A percentile compares a stretch with the other conserved stretches of the same genome.
These are phyloP conservation scores for Aquilaria sinensis DNA, from an alignment of 345 rosid genomes.

Conservation along the genomic window DNA sequence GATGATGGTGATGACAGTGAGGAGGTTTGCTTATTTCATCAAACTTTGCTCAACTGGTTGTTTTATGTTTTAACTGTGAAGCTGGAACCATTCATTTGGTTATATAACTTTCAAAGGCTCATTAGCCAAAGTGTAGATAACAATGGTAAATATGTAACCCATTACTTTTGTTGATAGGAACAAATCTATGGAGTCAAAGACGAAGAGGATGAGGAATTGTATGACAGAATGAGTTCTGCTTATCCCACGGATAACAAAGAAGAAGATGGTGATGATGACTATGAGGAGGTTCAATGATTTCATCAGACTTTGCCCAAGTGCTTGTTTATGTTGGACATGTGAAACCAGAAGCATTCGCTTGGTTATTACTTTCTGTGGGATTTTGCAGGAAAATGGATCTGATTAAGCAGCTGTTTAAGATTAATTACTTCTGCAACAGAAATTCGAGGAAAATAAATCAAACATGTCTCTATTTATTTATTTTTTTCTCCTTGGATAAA, in stretches of 20 bases:
- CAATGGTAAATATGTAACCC: too few species aligned
- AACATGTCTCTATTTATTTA: too few species aligned
- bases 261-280: conserved; percentile 35
- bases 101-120: too few species aligned
- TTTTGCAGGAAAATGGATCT: conserved; percentile 45
- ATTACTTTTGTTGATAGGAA: conserved; percentile 30
- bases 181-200: conserved; percentile 55
- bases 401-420: too few species aligned
- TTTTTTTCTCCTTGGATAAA: too few species aligned
- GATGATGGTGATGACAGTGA: conserved; percentile 28
- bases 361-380: neutral
- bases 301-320: neutral
- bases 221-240: conserved; percentile 52
- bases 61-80: too few species aligned
- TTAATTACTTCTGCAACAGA: too few species aligned
- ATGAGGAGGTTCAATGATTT: conserved; percentile 5
- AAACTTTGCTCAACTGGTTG: neutral
- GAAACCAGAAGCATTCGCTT: too few species aligned
- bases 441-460: too few species aligned
- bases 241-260: conserved; percentile 48
- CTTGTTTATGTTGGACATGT: too few species aligned
- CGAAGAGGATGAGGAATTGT: conserved; percentile 46
- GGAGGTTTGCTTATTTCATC: conserved; percentile 2
- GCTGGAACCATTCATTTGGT: too few species aligned
- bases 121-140: too few species aligned